A percentile compares a stretch with the other conserved stretches of the same genome.
Evolutionary conservation across 192 early-diverging fungal species (phyloP).

Genomic region (Linnemannia hyalina): DNA sequence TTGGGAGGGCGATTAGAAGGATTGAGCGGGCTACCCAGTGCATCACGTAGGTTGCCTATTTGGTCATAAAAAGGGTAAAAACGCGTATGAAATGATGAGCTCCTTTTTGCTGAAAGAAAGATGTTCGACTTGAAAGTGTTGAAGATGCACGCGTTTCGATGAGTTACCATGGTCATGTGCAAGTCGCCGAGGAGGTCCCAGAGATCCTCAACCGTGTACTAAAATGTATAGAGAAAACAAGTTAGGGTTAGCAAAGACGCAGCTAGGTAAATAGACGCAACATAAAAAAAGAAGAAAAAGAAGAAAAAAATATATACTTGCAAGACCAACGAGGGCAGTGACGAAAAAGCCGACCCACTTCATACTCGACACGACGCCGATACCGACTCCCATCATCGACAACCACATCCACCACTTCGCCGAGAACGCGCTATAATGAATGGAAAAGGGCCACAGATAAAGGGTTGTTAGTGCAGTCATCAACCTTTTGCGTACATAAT

Average conservation of each 20-base stretch:
- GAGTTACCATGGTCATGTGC: constrained; percentile 58
- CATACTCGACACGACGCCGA: constrained; percentile 84
- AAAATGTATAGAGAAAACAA: background rate
- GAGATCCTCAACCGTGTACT: constrained; percentile 89
- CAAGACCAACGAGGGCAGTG: constrained; percentile 87
- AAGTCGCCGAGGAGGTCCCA: constrained; percentile 87
- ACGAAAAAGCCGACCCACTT: constrained; percentile 97
- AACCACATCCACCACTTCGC: constrained; percentile 90
- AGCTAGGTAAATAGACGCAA: background rate
- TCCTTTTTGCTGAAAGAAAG: too few relatives aligned
- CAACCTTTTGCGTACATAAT: too few relatives aligned
- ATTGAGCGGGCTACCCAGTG: constrained; percentile 62
- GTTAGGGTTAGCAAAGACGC: background rate
- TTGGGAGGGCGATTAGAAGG: constrained; percentile 83
- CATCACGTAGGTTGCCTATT: constrained; percentile 11
- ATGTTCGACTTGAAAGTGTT: too few relatives aligned
- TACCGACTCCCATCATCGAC: constrained; percentile 80
- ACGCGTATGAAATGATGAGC: too few relatives aligned
- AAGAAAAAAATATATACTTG: constrained; percentile 10
- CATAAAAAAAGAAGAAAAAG: background rate
- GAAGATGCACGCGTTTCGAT: too few relatives aligned
- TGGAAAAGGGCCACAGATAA: background rate
- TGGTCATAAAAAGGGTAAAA: background rate
- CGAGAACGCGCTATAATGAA: constrained; percentile 76
- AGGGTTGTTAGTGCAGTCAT: background rate